Evolutionary conservation across 345 rosid genomes (phyloP).

Genomic region (Citrus trifoliata): DNA sequence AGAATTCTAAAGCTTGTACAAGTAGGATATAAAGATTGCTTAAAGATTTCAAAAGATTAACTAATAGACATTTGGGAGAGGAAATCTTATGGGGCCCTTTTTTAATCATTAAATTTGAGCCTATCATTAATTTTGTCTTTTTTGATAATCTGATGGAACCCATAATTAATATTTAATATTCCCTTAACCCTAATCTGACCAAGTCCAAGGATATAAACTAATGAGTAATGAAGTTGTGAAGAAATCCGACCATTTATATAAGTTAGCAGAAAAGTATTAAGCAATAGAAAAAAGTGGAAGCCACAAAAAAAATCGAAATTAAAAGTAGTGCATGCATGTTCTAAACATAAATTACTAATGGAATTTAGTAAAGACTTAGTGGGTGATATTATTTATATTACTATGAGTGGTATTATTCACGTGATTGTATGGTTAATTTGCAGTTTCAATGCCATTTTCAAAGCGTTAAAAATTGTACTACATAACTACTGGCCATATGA

Average conservation of each 20-base stretch:
- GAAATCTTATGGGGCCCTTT: background rate
- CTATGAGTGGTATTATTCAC: too few relatives aligned
- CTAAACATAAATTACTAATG: too few relatives aligned
- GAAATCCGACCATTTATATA: background rate
- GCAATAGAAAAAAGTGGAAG: background rate
- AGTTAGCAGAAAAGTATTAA: background rate
- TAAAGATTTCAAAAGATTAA: background rate
- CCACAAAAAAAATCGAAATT: background rate
- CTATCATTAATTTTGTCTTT: background rate
- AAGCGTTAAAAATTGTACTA: too few relatives aligned
- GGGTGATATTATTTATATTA: too few relatives aligned
- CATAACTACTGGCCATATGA: too few relatives aligned
- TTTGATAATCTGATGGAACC: background rate
- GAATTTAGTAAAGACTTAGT: too few relatives aligned
- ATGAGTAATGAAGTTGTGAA: background rate
- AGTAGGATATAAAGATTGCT: background rate
- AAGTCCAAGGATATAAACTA: background rate
- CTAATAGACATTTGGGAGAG: background rate
- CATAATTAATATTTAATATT: background rate
- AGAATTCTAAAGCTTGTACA: background rate
- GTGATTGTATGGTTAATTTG: too few relatives aligned
- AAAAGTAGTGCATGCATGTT: too few relatives aligned
- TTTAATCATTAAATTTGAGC: constrained; percentile 1
- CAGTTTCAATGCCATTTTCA: too few relatives aligned
- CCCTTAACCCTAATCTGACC: background rate